Percentiles rank a stretch among this genome's conserved stretches.
Conservation (phyloP, 2,329 filamentous ascomycete species). For the Pyricularia sp. region DNA sequence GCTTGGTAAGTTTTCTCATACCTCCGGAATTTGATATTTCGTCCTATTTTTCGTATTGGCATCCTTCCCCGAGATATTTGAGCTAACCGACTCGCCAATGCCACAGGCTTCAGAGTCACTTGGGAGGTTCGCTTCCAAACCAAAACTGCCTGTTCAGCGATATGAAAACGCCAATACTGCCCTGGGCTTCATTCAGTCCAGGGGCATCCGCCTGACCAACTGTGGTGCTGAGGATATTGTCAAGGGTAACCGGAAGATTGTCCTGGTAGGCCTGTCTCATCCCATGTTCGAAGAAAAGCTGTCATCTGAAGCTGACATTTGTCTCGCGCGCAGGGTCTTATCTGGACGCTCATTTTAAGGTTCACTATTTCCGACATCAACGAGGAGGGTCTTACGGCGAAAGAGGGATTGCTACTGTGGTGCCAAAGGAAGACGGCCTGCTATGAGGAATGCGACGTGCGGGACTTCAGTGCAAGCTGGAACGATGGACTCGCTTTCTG, state of each 20-base stretch:
- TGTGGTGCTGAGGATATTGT: conserved; percentile 98
- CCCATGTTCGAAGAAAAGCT: neutral
- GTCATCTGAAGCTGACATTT: neutral
- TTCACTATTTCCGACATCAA: conserved; percentile 99
- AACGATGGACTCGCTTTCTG: conserved; percentile 97
- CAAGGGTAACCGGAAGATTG: conserved; percentile 95
- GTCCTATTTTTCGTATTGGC: neutral
- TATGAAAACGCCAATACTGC: conserved; percentile 98
- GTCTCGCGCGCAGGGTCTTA: conserved; percentile 49
- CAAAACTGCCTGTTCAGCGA: conserved; percentile 88
- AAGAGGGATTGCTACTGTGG: conserved; percentile 91
- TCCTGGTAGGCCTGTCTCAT: conserved; percentile 37
- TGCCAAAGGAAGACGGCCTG: conserved; percentile 98
- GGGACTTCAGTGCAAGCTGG: conserved; percentile 94
- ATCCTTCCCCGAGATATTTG: neutral
- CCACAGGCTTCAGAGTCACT: conserved; percentile 56
- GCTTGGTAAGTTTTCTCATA: conserved; percentile 56
- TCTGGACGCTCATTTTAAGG: conserved; percentile 95
- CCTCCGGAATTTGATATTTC: neutral
- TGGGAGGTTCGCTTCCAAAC: conserved; percentile 91
- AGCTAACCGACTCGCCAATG: neutral
- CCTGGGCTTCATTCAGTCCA: conserved; percentile 74
- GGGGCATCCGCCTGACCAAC: conserved; percentile 95
- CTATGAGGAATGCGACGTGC: conserved; percentile 92
- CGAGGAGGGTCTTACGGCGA: conserved; percentile 93